Conservation (phyloP, 2,329 filamentous ascomycete species). For the Diaporthe amygdali region DNA sequence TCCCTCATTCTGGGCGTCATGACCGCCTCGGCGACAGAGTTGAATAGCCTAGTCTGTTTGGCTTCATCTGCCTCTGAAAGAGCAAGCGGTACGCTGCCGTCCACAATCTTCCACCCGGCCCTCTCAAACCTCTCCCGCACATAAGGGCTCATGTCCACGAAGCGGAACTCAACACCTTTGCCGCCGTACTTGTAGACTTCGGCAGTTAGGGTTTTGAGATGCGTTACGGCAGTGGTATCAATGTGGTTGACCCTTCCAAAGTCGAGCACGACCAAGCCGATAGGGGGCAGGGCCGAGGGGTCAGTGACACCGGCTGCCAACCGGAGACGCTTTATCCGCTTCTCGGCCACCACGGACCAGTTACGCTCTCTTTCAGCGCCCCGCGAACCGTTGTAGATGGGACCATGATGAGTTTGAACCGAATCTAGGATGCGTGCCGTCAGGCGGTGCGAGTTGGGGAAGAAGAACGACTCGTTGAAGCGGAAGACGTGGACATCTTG, state of each 20-base stretch:
- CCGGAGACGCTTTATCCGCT: constrained; percentile 51
- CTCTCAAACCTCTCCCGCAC: constrained; percentile 44
- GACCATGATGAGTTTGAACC: constrained; percentile 51
- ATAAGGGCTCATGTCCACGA: constrained; percentile 52
- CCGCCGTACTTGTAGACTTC: constrained; percentile 57
- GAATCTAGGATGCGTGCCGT: constrained; percentile 55
- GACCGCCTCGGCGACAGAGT: constrained; percentile 18
- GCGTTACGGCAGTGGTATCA: constrained; percentile 57
- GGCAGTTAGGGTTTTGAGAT: constrained; percentile 51
- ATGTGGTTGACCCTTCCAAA: constrained; percentile 56
- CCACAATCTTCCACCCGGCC: constrained; percentile 42
- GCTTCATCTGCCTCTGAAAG: background rate
- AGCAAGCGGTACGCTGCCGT: constrained; percentile 20
- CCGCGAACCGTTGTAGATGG: constrained; percentile 41
- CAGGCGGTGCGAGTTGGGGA: constrained; percentile 62
- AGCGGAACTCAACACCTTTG: constrained; percentile 48
- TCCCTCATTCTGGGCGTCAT: constrained; percentile 13
- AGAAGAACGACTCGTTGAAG: constrained; percentile 64
- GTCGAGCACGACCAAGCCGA: constrained; percentile 57
- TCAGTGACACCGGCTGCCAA: constrained; percentile 40
- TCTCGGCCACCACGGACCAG: constrained; percentile 59
- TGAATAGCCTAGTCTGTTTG: constrained; percentile 3
- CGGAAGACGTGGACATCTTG: constrained; percentile 59
- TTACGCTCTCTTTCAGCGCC: constrained; percentile 44
- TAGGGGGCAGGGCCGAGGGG: constrained; percentile 40